Base-by-base conservation (phyloP, 768 basidiomycete species). In the Russula emetica region DNA sequence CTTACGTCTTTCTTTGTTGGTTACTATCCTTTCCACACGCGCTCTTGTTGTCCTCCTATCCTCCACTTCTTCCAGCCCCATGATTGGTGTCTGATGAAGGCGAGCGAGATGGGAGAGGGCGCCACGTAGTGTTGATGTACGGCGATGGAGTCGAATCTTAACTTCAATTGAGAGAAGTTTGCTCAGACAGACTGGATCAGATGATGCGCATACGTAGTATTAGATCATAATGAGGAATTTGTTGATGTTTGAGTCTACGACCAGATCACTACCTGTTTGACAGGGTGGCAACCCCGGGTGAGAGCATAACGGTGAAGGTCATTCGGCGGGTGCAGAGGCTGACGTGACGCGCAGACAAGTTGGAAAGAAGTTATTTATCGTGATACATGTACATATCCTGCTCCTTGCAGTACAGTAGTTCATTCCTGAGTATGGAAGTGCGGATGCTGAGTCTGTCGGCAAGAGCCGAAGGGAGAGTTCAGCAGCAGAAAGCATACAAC, bases 31-130 rank as follows among this genome's bases (percentile, higher is more conserved):
- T 60, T 63, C 50, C 58, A 26, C 51, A 58, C 69, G 66, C 64
- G 66, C 67, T 81, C 13, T 81, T 80, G 81, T 85, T 80, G 78
- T 87, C 87, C 86, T 88, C 84, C 73, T 76, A 74, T 82, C 81
- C 79, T 70, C 85, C 85, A 84, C 82, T 78, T 82, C 76, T 71
- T 71, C 73, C 70, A 71, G 65, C 67, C 72, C 66, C 67, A 69
- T 34, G 67, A 55, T 66, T 65, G 57, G 64, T 64, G 69, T 65
- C 66, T 71, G 71, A 66, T 59, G 82, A 80, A 84, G 86, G 86
- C 77, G 82, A 75, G 87, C 71, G 77, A 75, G 80, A 74, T 76
- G 76, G 78, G 83, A 89, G 88, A 90, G 87, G 87, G 87, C 87
- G 78, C 77, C 83, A 78, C 77, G 82, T 77, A 73, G 75, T 74